Conservation (phyloP, 225 moss, liverwort and hornwort species). For the Marchantia paleacea region DNA sequence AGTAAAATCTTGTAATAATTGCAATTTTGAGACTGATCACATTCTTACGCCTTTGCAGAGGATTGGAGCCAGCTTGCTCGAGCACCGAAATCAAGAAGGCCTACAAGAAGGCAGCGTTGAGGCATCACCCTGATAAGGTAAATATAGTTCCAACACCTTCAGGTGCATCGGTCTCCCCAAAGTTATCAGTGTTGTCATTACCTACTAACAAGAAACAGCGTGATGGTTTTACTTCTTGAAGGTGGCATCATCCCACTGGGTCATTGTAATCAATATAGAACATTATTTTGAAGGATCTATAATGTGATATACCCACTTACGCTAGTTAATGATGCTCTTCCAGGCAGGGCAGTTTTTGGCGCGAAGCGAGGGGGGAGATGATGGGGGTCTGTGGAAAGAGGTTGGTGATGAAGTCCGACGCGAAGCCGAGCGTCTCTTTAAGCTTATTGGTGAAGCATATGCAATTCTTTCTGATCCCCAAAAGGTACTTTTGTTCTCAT, state of each 20-base stretch:
- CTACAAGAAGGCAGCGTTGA: conserved; percentile 85
- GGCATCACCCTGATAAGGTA: conserved; percentile 96
- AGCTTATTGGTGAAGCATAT: conserved; percentile 93
- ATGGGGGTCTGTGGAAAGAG: conserved; percentile 57
- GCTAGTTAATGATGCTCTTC: not conserved
- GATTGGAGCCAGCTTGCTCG: conserved; percentile 67
- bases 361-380: conserved; percentile 73
- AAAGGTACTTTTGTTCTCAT: conserved; percentile 34
- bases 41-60: conserved; percentile 30
- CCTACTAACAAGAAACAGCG: too few species aligned
- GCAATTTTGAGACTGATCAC: too few species aligned
- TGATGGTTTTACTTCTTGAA: too few species aligned
- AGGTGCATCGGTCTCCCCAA: too few species aligned
- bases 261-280: too few species aligned
- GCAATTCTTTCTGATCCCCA: conserved; percentile 83
- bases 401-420: conserved; percentile 65
- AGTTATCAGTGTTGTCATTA: not conserved
- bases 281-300: not conserved
- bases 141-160: too few species aligned
- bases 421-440: conserved; percentile 93
- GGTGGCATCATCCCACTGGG: not conserved
- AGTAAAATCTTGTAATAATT: too few species aligned
- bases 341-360: conserved; percentile 85
- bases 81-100: conserved; percentile 87
- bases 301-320: not conserved